These are phyloP conservation scores for Eremomyces bilateralis DNA, from an alignment of 495 filamentous ascomycete genomes.

Conservation along the genomic window DNA sequence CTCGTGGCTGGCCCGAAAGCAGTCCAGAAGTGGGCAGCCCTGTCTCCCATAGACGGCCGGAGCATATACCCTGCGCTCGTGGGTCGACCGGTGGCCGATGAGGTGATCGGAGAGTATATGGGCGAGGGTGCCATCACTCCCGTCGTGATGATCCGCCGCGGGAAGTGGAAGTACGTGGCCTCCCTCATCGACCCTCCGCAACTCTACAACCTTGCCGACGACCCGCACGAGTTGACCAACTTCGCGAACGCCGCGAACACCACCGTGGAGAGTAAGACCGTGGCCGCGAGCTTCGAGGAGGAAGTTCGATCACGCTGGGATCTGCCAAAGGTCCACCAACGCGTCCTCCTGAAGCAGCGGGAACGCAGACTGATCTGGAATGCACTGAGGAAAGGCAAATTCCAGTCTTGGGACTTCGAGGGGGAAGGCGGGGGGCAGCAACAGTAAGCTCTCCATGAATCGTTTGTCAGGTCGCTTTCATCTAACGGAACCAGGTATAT, in stretches of 20 bases:
- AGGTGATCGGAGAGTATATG: conserved; percentile 72
- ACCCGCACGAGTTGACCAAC: conserved; percentile 56
- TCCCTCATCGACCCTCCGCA: conserved; percentile 61
- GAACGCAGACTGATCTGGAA: conserved; percentile 49
- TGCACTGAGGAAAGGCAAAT: conserved; percentile 47
- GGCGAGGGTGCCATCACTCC: conserved; percentile 71
- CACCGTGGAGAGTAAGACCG: conserved; percentile 21
- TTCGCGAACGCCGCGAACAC: conserved; percentile 29
- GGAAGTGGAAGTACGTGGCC: conserved; percentile 62
- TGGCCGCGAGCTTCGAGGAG: conserved; percentile 36
- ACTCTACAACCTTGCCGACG: conserved; percentile 49
- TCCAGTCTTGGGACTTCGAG: conserved; percentile 57
- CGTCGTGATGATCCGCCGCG: conserved; percentile 76
- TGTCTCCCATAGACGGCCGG: conserved; percentile 54
- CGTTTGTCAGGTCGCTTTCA: no score
- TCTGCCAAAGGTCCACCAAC: conserved; percentile 41
- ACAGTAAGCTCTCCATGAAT: conserved; percentile 27
- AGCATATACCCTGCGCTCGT: conserved; percentile 51
- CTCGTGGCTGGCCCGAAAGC: conserved; percentile 33
- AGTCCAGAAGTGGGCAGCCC: conserved; percentile 9
- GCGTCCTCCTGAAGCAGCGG: conserved; percentile 51
- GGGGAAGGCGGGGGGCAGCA: conserved; percentile 50
- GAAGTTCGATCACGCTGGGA: conserved; percentile 55
- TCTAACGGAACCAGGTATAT: conserved; percentile 29
- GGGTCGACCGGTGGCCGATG: conserved; percentile 39